Conservation (phyloP, 306 rosid genomes). For the Quercus rubra region DNA sequence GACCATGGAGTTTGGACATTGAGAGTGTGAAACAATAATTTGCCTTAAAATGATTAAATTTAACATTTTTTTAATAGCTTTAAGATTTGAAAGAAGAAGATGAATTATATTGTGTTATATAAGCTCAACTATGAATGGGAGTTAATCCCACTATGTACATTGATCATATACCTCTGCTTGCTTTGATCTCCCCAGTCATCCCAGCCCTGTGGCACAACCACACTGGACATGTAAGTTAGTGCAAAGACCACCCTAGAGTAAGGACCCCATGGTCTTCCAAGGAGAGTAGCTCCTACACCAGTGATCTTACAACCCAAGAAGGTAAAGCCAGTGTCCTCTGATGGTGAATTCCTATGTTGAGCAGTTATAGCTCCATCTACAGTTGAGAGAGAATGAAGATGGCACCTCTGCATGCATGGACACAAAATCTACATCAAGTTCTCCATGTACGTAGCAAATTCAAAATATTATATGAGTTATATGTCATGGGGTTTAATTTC, state of each 20-base stretch:
- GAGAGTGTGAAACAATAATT: too few relatives aligned
- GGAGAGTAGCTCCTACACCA: slow-evolving; percentile 32
- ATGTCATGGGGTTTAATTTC: background rate
- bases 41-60: too few relatives aligned
- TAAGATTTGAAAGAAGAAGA: background rate
- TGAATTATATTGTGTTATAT: background rate
- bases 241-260: slow-evolving; percentile 49
- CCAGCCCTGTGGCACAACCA: slow-evolving; percentile 48
- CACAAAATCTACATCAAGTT: background rate
- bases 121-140: background rate
- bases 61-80: background rate
- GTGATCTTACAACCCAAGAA: slow-evolving; percentile 44
- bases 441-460: background rate
- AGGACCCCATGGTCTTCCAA: slow-evolving; percentile 57
- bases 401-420: slow-evolving; percentile 39
- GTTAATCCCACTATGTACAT: too few relatives aligned
- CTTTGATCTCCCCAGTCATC: slow-evolving; percentile 46
- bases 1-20: too few relatives aligned
- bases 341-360: slow-evolving; percentile 40
- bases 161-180: slow-evolving; percentile 29
- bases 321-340: slow-evolving; percentile 49
- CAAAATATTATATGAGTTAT: too few relatives aligned
- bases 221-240: slow-evolving; percentile 41
- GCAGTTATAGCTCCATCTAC: slow-evolving; percentile 46
- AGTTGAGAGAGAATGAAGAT: slow-evolving; percentile 37